These are phyloP conservation scores for Populus trichocarpa DNA, from an alignment of 441 rosid genomes.

Conservation along the genomic window DNA sequence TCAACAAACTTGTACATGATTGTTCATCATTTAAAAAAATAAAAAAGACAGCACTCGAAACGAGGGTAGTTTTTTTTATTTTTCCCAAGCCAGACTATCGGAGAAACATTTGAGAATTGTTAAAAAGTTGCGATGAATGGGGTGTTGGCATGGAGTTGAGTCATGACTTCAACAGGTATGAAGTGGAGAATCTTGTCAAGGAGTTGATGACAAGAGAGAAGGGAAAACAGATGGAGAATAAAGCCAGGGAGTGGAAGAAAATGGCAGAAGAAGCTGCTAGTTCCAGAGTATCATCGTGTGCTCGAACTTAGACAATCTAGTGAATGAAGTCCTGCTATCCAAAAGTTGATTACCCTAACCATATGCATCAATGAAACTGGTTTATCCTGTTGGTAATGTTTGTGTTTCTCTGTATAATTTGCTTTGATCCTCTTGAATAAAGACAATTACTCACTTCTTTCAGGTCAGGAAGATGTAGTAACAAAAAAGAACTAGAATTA, in stretches of 20 bases:
- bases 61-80: not conserved
- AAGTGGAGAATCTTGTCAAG: slow-evolving; percentile 38
- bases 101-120: slow-evolving; percentile 50
- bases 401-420: not conserved
- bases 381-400: not conserved
- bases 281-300: slow-evolving; percentile 5
- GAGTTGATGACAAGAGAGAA: slow-evolving; percentile 43
- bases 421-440: not conserved
- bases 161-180: slow-evolving; percentile 36
- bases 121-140: slow-evolving; percentile 46
- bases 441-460: not conserved
- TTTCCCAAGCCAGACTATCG: slow-evolving; percentile 14
- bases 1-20: not conserved
- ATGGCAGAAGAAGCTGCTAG: slow-evolving; percentile 2
- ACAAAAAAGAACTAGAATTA: not conserved
- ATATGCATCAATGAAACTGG: not conserved
- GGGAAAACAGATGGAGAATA: slow-evolving; percentile 32
- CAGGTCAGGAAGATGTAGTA: not conserved
- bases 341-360: not conserved
- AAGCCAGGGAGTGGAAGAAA: slow-evolving; percentile 39
- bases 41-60: not conserved
- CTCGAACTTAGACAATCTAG: slow-evolving; percentile 10
- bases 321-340: slow-evolving; percentile 13
- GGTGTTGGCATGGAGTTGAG: slow-evolving; percentile 48
- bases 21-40: not conserved